These are phyloP conservation scores for Tetraselmis striata DNA, from an alignment of 139 green algal species.

Conservation along the genomic window DNA sequence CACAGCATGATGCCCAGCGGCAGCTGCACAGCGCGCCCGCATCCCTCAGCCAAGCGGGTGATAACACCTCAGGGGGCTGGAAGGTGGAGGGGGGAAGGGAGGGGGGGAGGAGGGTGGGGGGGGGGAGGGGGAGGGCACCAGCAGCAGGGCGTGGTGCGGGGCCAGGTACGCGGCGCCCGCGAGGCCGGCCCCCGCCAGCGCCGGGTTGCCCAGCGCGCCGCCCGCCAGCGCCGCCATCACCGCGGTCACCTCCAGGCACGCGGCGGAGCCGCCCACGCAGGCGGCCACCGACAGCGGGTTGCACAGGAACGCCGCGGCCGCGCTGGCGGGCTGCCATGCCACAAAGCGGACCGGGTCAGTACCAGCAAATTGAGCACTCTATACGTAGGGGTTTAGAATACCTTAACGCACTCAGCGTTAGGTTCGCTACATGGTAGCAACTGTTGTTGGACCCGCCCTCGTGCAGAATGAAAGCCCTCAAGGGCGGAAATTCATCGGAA, in stretches of 20 bases:
- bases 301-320: neutral
- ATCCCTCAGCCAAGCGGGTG: too few species aligned
- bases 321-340: neutral
- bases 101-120: neutral
- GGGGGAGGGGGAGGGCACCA: neutral
- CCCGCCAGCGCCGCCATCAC: neutral
- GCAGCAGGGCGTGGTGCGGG: constrained; percentile 2
- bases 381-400: neutral
- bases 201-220: neutral
- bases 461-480: too few species aligned
- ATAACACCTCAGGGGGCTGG: too few species aligned
- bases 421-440: too few species aligned
- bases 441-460: too few species aligned
- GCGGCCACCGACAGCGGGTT: constrained; percentile 9
- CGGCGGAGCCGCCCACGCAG: constrained; percentile 3
- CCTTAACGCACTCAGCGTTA: too few species aligned
- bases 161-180: neutral
- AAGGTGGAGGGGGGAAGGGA: too few species aligned
- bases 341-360: neutral
- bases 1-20: neutral
- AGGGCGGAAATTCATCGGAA: too few species aligned
- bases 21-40: too few species aligned
- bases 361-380: neutral
- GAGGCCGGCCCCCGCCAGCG: neutral
- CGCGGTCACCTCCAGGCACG: neutral